Base-by-base conservation (phyloP, 441 rosid species). In the Populus hybrid region DNA sequence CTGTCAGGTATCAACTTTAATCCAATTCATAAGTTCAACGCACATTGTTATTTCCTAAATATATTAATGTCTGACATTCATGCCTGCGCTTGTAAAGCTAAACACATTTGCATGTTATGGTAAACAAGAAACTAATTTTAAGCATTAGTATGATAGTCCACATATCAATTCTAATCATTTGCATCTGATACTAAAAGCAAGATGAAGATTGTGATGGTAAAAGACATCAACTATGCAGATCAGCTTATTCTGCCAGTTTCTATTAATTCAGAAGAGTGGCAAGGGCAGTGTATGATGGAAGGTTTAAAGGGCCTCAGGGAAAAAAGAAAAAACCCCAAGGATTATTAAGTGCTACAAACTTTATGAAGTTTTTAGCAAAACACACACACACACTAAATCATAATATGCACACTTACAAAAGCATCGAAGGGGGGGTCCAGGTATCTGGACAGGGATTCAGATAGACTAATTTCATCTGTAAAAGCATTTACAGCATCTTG, bases 401-500 rank as follows among this genome's bases (percentile, higher is more conserved):
- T 34, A 69, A 7, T 11, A 28, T 42, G 68, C 34, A 69, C 21
- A 84, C 98, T 87, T 87, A 94, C 99, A 87, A 84, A 80, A 75
- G 85, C 86, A 77, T 91, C 87, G 85, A 64, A 77, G 40, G 76
- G 77, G 77, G 81, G 81, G 75, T 42, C 80, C 26, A 87, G 89
- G 80, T 81, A 88, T 79, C 74, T 80, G 75, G 78, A 79, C 86
- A 89, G 74, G 78, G 83, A 78, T 79, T 89, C 78, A 10, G 40
- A 76, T 38, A 89, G 89, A 76, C 73, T 28, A 63, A 78, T 80
- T 16, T 67, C 30, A 26, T 85, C 83, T 73, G 89, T 84, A 74
- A 91, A 87, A 82, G 87, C 83, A 82, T 70, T 36, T 42, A 80
- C 86, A 80, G 89, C 86, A 71, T 87, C 84, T 80, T 76, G 90